Base-by-base conservation (phyloP, 306 rosid species). In the Lablab purpureus region DNA sequence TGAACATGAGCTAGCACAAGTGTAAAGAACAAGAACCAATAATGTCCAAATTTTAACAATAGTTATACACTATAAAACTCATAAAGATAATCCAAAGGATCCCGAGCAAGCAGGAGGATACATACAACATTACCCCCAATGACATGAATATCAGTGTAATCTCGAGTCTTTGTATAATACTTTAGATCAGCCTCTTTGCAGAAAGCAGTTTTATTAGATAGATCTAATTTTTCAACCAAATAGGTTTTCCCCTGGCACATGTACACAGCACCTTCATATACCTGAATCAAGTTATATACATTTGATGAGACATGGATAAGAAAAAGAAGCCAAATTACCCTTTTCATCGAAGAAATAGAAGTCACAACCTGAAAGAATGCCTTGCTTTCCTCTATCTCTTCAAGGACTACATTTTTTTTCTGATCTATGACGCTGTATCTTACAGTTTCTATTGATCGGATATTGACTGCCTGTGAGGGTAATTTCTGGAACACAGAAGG, bases 301-400 rank as follows among this genome's bases (percentile, higher is more conserved):
- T 59, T 59, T 59, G 30, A 17, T 49, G 55, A 71, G 64, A 27
- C 50, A 47, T 18, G 47, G 55, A 47, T 6, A 18, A 80, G 63
- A 15, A 45, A 62, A 67, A 64, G 12, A 47, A 30, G 62, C 58
- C 65, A 75, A 79, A 70, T 74, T 23, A 70, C 25, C 40, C 22
- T 63, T 49, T 41, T 70, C 51, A 78, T 47, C 30, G 18, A 18
- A 50, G 74, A 50, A 27, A 58, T 30, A 59, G 25, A 67, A 54
- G 74, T 80, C 63, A 46, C 55, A 49, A 94, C 99, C 97, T 91
- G 99, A 85, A 92, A 92, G 87, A 94, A 94, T 82, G 92, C 97
- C 86, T 71, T 92, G 95, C 97, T 92, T 87, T 94, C 99, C 86
- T 94, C 99, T 62, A 94, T 88, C 89, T 94, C 99, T 88, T 94